Evolutionary conservation across 2,329 filamentous ascomycete genomes (phyloP).

Genomic region (Penicillium sp.): DNA sequence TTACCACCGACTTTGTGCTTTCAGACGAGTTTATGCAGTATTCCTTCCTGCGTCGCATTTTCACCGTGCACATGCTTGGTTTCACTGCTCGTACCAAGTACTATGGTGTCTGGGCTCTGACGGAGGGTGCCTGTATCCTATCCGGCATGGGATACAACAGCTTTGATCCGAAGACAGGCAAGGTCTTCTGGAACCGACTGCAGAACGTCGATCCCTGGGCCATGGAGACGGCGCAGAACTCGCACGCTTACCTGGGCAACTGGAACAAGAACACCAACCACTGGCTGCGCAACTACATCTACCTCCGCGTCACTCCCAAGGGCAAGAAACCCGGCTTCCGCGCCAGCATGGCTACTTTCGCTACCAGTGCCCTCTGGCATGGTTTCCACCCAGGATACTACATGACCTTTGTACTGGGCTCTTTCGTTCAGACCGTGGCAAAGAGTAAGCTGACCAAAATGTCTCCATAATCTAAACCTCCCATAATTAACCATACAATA

Average conservation of each 20-base stretch:
- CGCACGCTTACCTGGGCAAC: slow-evolving; percentile 81
- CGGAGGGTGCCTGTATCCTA: slow-evolving; percentile 91
- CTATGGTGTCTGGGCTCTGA: slow-evolving; percentile 91
- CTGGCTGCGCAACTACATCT: slow-evolving; percentile 95
- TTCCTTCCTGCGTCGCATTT: slow-evolving; percentile 69
- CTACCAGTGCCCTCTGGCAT: slow-evolving; percentile 95
- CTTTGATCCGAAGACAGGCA: slow-evolving; percentile 77
- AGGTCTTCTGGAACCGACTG: slow-evolving; percentile 83
- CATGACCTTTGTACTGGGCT: slow-evolving; percentile 81
- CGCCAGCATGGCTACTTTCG: slow-evolving; percentile 89
- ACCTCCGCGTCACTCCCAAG: slow-evolving; percentile 87
- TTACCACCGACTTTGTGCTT: slow-evolving; percentile 62
- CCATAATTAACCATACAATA: slow-evolving; percentile 39
- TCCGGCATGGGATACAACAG: slow-evolving; percentile 93
- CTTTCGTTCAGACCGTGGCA: slow-evolving; percentile 86
- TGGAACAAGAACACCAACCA: slow-evolving; percentile 99
- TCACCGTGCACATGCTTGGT: slow-evolving; percentile 78
- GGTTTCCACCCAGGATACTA: slow-evolving; percentile 98
- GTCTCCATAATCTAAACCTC: not conserved
- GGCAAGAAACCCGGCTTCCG: slow-evolving; percentile 96
- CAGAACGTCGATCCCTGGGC: slow-evolving; percentile 84
- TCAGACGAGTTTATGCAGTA: slow-evolving; percentile 65
- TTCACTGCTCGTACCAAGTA: slow-evolving; percentile 85
- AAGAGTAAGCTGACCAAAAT: slow-evolving; percentile 66
- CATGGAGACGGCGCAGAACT: slow-evolving; percentile 89